These are phyloP conservation scores for Trichoderma semiorbis DNA, from an alignment of 2,329 filamentous ascomycete genomes.

Conservation along the genomic window DNA sequence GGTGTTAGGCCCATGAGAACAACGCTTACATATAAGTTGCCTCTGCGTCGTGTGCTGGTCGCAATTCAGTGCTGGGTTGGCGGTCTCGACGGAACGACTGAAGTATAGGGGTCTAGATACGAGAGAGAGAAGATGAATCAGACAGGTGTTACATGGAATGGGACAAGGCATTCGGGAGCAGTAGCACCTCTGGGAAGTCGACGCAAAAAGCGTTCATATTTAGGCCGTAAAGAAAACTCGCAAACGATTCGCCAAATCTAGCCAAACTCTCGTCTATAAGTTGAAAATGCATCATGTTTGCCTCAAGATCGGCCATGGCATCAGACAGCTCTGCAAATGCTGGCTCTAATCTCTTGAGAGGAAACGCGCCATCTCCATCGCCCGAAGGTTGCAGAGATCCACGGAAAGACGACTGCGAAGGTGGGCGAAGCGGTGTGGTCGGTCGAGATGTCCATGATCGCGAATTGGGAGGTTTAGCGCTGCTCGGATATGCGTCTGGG, in stretches of 20 bases:
- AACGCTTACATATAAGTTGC: slow-evolving; percentile 75
- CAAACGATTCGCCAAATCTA: slow-evolving; percentile 93
- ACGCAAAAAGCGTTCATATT: slow-evolving; percentile 99
- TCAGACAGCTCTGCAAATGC: slow-evolving; percentile 92
- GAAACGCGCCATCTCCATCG: slow-evolving; percentile 54
- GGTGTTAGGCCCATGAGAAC: not conserved
- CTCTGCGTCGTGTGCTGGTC: slow-evolving; percentile 54
- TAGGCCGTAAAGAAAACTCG: slow-evolving; percentile 88
- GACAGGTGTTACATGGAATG: not conserved
- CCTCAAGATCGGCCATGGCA: slow-evolving; percentile 90
- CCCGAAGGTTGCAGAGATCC: slow-evolving; percentile 55
- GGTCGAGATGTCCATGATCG: slow-evolving; percentile 66
- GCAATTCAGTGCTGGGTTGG: slow-evolving; percentile 32
- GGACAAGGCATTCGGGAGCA: not conserved
- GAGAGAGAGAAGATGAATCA: not conserved
- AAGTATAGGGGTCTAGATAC: slow-evolving; percentile 66
- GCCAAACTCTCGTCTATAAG: slow-evolving; percentile 87
- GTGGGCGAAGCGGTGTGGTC: slow-evolving; percentile 86
- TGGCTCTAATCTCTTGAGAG: slow-evolving; percentile 80
- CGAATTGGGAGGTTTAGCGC: not conserved
- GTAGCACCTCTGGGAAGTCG: slow-evolving; percentile 81
- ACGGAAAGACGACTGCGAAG: slow-evolving; percentile 83
- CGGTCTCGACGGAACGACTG: slow-evolving; percentile 75
- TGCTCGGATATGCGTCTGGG: not conserved
- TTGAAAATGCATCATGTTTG: slow-evolving; percentile 96